Percentiles rank a stretch among this genome's conserved stretches.
Conservation (phyloP, 2,329 filamentous ascomycete genomes). For the Paraphoma chrysanthemicola region DNA sequence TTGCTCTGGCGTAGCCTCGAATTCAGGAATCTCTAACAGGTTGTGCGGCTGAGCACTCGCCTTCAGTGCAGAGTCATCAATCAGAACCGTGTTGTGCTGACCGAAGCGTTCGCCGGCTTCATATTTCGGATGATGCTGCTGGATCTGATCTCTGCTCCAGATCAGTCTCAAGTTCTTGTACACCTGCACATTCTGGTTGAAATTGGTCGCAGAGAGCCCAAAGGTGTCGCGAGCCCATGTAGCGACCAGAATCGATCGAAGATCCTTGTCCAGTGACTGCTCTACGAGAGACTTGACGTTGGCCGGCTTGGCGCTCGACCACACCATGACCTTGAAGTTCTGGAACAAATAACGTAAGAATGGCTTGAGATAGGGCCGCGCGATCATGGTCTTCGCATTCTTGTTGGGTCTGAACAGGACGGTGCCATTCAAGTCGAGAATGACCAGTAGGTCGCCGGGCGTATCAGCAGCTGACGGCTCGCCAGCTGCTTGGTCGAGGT, state of each 20-base stretch:
- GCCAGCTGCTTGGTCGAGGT: conserved; percentile 63
- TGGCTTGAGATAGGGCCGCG: conserved; percentile 69
- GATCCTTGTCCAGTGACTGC: conserved; percentile 65
- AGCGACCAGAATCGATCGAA: conserved; percentile 66
- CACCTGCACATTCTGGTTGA: conserved; percentile 75
- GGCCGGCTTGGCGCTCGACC: conserved; percentile 80
- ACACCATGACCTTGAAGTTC: conserved; percentile 82
- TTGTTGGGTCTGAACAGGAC: conserved; percentile 74
- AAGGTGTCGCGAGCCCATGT: conserved; percentile 83
- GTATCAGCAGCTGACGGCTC: conserved; percentile 38
- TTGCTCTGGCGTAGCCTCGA: conserved; percentile 58
- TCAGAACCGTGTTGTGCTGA: conserved; percentile 85
- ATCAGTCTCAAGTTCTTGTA: conserved; percentile 83
- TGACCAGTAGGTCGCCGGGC: conserved; percentile 74
- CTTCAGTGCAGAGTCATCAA: conserved; percentile 86
- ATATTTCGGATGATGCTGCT: conserved; percentile 51
- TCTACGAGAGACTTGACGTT: conserved; percentile 76
- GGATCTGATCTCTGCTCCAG: conserved; percentile 65
- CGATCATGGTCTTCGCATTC: conserved; percentile 60
- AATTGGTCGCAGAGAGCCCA: conserved; percentile 69
- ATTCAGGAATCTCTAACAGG: conserved; percentile 81
- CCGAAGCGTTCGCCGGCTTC: conserved; percentile 64
- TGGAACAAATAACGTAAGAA: conserved; percentile 79
- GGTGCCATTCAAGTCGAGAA: conserved; percentile 94
- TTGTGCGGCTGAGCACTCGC: conserved; percentile 84